A percentile compares a stretch with the other conserved stretches of the same genome.
phyloP scores from a whole-genome alignment of 108 stramenopile genomes.

The Bacterosira constricta region DNA sequence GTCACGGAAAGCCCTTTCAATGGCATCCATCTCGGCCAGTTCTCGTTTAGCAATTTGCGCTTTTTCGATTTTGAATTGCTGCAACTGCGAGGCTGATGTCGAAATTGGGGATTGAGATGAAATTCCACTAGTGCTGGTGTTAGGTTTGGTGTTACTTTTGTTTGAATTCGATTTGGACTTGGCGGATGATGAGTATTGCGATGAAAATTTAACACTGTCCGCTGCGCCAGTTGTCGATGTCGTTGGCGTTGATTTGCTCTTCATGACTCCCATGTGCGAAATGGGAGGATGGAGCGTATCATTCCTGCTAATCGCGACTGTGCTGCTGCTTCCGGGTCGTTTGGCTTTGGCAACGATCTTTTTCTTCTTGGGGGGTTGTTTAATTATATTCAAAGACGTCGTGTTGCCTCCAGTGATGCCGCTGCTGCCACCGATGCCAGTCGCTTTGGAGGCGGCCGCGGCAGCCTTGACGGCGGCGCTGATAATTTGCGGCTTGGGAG shows the following conservation, averaged over 20 bases:
- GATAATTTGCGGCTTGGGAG: background rate
- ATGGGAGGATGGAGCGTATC: background rate
- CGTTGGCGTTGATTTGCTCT: background rate
- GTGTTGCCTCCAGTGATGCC: no score
- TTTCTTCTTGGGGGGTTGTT: background rate
- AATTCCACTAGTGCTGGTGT: no score
- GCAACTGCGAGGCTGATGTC: background rate
- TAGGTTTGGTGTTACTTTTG: no score
- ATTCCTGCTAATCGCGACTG: background rate
- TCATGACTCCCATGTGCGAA: background rate
- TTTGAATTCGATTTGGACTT: no score
- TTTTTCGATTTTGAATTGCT: constrained; percentile 5
- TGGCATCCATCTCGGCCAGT: constrained; percentile 23
- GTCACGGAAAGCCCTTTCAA: constrained; percentile 22
- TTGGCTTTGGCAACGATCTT: background rate
- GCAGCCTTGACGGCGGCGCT: background rate
- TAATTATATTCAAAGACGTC: no score
- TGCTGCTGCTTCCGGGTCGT: background rate
- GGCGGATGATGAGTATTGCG: no score
- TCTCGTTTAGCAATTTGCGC: constrained; percentile 19
- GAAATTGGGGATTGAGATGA: background rate
- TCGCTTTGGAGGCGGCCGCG: background rate
- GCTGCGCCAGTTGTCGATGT: background rate
- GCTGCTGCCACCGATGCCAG: background rate
- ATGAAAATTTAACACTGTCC: no score